phyloP scores from a whole-genome alignment of 768 basidiomycete genomes.

The Auriculariales sp. region DNA sequence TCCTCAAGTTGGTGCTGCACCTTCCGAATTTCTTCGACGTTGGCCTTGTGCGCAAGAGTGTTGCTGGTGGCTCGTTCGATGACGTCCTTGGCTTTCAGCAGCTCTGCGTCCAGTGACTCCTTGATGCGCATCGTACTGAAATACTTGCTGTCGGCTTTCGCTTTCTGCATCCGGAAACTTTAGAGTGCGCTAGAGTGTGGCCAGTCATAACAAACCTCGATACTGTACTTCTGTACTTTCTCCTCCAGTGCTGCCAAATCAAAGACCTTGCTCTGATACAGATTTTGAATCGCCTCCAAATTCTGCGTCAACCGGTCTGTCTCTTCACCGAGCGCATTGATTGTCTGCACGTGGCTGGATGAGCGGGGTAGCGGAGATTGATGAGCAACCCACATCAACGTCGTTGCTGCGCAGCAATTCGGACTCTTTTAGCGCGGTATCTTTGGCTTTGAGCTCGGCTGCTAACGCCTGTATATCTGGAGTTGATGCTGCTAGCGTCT shows the following conservation, averaged over 20 bases:
- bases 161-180: conserved; percentile 43
- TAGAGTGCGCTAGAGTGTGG: neutral
- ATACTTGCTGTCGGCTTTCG: conserved; percentile 91
- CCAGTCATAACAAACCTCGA: conserved; percentile 40
- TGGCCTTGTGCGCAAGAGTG: neutral
- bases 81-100: neutral
- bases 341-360: conserved; percentile 30
- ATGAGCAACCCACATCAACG: conserved; percentile 33
- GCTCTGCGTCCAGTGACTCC: conserved; percentile 62
- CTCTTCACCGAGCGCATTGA: conserved; percentile 67
- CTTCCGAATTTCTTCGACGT: conserved; percentile 16
- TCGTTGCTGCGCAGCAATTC: conserved; percentile 51
- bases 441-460: conserved; percentile 45
- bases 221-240: conserved; percentile 40
- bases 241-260: conserved; percentile 68
- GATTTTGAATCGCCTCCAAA: conserved; percentile 73
- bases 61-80: neutral
- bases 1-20: conserved; percentile 53
- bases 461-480: conserved; percentile 38
- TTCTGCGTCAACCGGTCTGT: conserved; percentile 73
- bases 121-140: conserved; percentile 82
- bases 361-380: neutral
- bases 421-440: conserved; percentile 48
- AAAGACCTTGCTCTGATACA: conserved; percentile 73
- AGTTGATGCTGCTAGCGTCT: conserved; percentile 26